Evolutionary conservation across 2,329 filamentous ascomycete species (phyloP).

Genomic region (Cryphonectria parasitica): DNA sequence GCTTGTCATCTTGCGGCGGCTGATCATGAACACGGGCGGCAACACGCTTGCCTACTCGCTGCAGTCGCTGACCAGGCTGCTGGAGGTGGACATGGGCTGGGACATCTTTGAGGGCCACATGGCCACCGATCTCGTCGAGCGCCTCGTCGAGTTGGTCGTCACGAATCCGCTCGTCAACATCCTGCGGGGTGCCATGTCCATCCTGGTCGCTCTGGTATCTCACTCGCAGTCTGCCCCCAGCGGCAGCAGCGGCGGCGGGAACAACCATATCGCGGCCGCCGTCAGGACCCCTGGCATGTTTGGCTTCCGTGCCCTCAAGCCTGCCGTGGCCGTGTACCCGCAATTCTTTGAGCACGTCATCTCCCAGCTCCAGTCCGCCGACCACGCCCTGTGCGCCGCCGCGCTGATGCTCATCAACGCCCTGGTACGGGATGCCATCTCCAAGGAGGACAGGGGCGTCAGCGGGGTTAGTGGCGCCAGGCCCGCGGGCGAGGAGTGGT

Average conservation of each 20-base stretch:
- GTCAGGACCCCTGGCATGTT: constrained; percentile 63
- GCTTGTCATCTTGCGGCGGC: constrained; percentile 75
- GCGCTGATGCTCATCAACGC: constrained; percentile 95
- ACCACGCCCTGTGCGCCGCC: constrained; percentile 94
- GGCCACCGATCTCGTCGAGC: constrained; percentile 69
- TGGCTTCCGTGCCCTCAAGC: constrained; percentile 90
- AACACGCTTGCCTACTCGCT: constrained; percentile 96
- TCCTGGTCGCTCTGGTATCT: constrained; percentile 89
- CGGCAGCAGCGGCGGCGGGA: constrained; percentile 41
- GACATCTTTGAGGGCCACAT: constrained; percentile 73
- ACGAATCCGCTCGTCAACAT: constrained; percentile 97
- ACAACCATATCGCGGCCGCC: constrained; percentile 31
- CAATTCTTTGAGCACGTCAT: constrained; percentile 96
- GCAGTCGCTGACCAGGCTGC: constrained; percentile 81
- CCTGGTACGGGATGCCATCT: constrained; percentile 87
- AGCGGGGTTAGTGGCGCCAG: constrained; percentile 38
- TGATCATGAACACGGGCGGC: constrained; percentile 83
- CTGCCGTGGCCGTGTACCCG: constrained; percentile 86
- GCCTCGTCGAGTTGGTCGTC: constrained; percentile 90
- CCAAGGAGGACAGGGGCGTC: constrained; percentile 63
- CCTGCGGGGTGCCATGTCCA: constrained; percentile 93
- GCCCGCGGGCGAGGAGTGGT: constrained; percentile 73
- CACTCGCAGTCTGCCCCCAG: constrained; percentile 68
- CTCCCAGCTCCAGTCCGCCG: constrained; percentile 86
- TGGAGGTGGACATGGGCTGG: constrained; percentile 99